These are phyloP conservation scores for Globisporangium middletonii DNA, from an alignment of 352 stramenopile genomes.

Conservation along the genomic window DNA sequence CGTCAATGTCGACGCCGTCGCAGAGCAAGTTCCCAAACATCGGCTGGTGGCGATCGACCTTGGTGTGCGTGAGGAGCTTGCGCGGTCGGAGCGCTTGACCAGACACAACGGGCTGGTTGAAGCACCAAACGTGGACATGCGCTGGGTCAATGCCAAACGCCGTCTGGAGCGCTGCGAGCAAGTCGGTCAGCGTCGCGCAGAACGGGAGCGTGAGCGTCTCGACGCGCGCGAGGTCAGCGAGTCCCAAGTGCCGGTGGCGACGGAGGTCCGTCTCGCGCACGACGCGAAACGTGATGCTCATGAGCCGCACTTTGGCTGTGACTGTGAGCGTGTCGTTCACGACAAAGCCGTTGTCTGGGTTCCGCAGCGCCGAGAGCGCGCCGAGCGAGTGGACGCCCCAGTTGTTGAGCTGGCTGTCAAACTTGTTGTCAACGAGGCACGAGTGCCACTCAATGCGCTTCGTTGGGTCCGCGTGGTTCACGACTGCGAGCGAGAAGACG, in stretches of 20 bases:
- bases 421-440: slow-evolving; percentile 80
- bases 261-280: slow-evolving; percentile 50
- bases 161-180: slow-evolving; percentile 33
- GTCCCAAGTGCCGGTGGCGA: slow-evolving; percentile 43
- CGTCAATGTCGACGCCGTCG: slow-evolving; percentile 78
- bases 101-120: slow-evolving; percentile 70
- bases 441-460: slow-evolving; percentile 76
- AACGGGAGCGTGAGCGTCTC: slow-evolving; percentile 58
- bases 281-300: slow-evolving; percentile 77
- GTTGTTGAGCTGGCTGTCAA: slow-evolving; percentile 66
- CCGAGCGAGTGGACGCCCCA: slow-evolving; percentile 79
- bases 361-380: slow-evolving; percentile 40
- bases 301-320: slow-evolving; percentile 59
- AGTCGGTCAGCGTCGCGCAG: slow-evolving; percentile 53
- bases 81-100: slow-evolving; percentile 64
- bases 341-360: slow-evolving; percentile 51
- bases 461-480: slow-evolving; percentile 34
- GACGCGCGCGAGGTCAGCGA: slow-evolving; percentile 42
- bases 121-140: slow-evolving; percentile 56
- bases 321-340: slow-evolving; percentile 47
- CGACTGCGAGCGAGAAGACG: slow-evolving; percentile 65
- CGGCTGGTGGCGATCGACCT: slow-evolving; percentile 30
- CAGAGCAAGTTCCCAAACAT: slow-evolving; percentile 68
- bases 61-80: slow-evolving; percentile 52
- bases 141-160: slow-evolving; percentile 22